Evolutionary conservation across 2,329 filamentous ascomycete species (phyloP), one percentile per base, ranked within the genome.

Genomic region (Venturia nashicola): DNA sequence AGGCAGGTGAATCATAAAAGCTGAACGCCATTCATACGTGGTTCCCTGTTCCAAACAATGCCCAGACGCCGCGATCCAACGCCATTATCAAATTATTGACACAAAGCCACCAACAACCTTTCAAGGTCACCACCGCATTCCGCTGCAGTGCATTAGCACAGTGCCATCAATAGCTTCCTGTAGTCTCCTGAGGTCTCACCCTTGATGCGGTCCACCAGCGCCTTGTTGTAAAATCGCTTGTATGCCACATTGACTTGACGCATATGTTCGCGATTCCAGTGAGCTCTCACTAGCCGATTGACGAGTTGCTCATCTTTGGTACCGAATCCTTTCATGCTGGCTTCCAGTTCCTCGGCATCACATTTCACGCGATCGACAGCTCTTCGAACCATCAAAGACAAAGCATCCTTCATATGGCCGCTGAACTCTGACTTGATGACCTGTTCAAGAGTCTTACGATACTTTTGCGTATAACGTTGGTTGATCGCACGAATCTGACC

Each of bases 101-200:
- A 57, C 51, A 57, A 57, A 14, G 27, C 51, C 51, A 57, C 51
- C 32, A 57, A 18, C 51, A 57, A 36, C 16, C 18, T 36, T n/a
- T 57, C 51, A 14, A 57, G 32, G 8, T 57, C 51, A 12, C 51
- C 51, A 34, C 27, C 27, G 9, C 14, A 8, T 36, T 57, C 51
- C 27, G 27, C 51, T 57, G 18, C 18, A 9, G 51, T 36, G 51
- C 36, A 60, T 44, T 60, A 44, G 59, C 62, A 64, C 27, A 65
- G 20, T 14, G 59, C 63, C 42, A 42, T 48, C 57, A 65, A 54
- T 9, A 65, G 42, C n/a, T 18, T 43, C 76, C 89, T 81, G 69
- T 94, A 96, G 74, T 96, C 88, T 5, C 91, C 90, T 66, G 88
- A 90, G 5, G 90, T 95, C 79, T 97, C 93, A 2, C 87, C 85